Evolutionary conservation across 495 filamentous ascomycete genomes (phyloP), one percentile per base, ranked within the genome.

Genomic region (Penicillium chermesinum): DNA sequence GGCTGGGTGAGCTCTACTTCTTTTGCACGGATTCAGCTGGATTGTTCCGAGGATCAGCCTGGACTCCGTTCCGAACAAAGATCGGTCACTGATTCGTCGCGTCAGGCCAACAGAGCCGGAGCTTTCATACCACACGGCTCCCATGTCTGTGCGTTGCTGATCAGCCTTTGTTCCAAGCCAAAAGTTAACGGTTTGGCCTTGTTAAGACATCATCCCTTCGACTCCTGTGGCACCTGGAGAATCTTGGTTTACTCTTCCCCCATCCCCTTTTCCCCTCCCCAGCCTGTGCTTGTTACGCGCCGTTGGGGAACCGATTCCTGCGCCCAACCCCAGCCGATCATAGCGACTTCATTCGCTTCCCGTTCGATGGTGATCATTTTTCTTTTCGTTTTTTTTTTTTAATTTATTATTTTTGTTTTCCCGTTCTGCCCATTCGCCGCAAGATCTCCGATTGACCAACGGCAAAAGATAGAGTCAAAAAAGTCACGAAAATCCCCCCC

Each of bases 71-170:
- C n/a, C n/a, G n/a, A n/a, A n/a, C n/a, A n/a, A n/a, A n/a, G n/a
- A 30, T 30, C 25, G 25, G 25, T 4, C 25, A 30, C n/a, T n/a
- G n/a, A n/a, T 17, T 38, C 14, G 8, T 41, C 17, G 20, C 30
- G 44, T 22, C 18, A 30, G 36, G 35, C 22, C 50, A 47, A 43
- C 51, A 38, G 44, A 35, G 27, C 56, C 59, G 48, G 53, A 55
- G 59, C 41, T 48, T 37, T 49, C 39, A 16, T 40, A 52, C 55
- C 52, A 44, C 50, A 45, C 43, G 37, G 44, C 48, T 49, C 54
- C 37, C 33, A 30, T 50, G 49, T 63, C 60, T 60, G 60, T 63
- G 60, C 60, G 49, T 46, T 48, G 49, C 46, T 52, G 51, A 63
- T 63, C 57, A 36, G 30, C 54, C 42, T 50, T 42, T 37, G 44